A percentile compares a stretch with the other conserved stretches of the same genome.
These are phyloP conservation scores for Ogataea trehaloabstinens DNA, from an alignment of 805 yeast species.

Conservation along the genomic window DNA sequence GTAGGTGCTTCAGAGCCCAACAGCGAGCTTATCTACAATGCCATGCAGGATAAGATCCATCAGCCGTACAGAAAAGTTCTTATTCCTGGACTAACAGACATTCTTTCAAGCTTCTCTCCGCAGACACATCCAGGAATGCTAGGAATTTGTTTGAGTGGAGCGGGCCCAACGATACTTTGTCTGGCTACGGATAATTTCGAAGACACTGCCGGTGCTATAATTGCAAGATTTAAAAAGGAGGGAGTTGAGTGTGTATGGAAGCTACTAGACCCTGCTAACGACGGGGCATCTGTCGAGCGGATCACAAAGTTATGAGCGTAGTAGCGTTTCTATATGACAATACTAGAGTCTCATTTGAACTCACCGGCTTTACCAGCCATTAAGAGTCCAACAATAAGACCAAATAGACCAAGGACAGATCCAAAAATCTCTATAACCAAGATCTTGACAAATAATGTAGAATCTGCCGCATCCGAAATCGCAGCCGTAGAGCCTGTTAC, in stretches of 20 bases:
- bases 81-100: slow-evolving; percentile 87
- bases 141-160: slow-evolving; percentile 95
- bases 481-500: slow-evolving; percentile 99
- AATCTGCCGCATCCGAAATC: slow-evolving; percentile 94
- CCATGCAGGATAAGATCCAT: slow-evolving; percentile 96
- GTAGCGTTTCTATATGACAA: too few relatives aligned
- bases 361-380: slow-evolving; percentile 97
- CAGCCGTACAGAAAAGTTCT: slow-evolving; percentile 94
- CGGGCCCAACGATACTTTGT: slow-evolving; percentile 96
- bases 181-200: slow-evolving; percentile 89
- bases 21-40: slow-evolving; percentile 78
- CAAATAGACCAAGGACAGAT: slow-evolving; percentile 91
- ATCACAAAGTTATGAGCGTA: slow-evolving; percentile 23
- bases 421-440: slow-evolving; percentile 97
- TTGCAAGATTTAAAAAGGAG: slow-evolving; percentile 63
- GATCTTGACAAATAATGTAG: slow-evolving; percentile 90
- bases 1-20: slow-evolving; percentile 77
- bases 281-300: slow-evolving; percentile 69
- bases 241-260: slow-evolving; percentile 76
- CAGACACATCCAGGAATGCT: slow-evolving; percentile 77
- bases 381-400: slow-evolving; percentile 92
- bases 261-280: slow-evolving; percentile 79
- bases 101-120: slow-evolving; percentile 78
- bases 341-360: slow-evolving; percentile 69
- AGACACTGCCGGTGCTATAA: slow-evolving; percentile 72